phyloP scores from a whole-genome alignment of 2,329 filamentous ascomycete genomes.

The Curvularia sp. region DNA sequence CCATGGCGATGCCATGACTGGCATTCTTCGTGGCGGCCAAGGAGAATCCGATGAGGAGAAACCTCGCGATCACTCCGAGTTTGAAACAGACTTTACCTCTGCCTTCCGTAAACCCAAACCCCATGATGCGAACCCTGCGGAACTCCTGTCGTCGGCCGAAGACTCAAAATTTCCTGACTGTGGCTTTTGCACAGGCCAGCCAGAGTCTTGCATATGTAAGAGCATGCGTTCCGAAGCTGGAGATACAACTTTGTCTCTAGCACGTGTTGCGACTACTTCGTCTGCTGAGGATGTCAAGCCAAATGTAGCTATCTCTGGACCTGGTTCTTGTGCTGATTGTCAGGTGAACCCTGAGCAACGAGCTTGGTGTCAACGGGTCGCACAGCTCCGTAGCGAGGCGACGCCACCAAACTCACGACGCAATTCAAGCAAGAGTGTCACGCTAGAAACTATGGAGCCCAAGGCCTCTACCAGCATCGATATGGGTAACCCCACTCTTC shows the following conservation, averaged over 20 bases:
- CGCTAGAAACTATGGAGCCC: conserved; percentile 39
- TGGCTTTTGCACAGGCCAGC: conserved; percentile 44
- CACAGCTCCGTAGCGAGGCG: conserved; percentile 34
- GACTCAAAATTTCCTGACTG: conserved; percentile 33
- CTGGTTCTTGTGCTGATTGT: conserved; percentile 49
- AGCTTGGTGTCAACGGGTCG: conserved; percentile 48
- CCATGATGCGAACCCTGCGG: conserved; percentile 22
- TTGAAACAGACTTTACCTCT: conserved; percentile 48
- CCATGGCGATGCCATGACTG: conserved; percentile 22
- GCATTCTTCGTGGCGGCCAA: conserved; percentile 18
- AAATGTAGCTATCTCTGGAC: conserved; percentile 23
- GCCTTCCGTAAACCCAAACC: conserved; percentile 21
- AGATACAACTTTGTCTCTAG: conserved; percentile 23
- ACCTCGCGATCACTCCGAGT: conserved; percentile 8
- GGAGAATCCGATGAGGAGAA: conserved; percentile 12
- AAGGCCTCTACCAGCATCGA: conserved; percentile 34
- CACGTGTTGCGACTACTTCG: conserved; percentile 8
- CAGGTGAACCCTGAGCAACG: conserved; percentile 45
- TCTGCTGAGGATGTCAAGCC: conserved; percentile 15
- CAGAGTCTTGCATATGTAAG: conserved; percentile 43
- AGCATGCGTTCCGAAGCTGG: conserved; percentile 19
- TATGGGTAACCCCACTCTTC: conserved; percentile 19
- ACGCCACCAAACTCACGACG: conserved; percentile 31
- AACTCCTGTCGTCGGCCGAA: conserved; percentile 29
- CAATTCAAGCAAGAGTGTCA: conserved; percentile 30